Percentiles rank a stretch among this genome's conserved stretches.
These are phyloP conservation scores for Acanthamoeba royreba DNA, from an alignment of 208 protist species.

Conservation along the genomic window DNA sequence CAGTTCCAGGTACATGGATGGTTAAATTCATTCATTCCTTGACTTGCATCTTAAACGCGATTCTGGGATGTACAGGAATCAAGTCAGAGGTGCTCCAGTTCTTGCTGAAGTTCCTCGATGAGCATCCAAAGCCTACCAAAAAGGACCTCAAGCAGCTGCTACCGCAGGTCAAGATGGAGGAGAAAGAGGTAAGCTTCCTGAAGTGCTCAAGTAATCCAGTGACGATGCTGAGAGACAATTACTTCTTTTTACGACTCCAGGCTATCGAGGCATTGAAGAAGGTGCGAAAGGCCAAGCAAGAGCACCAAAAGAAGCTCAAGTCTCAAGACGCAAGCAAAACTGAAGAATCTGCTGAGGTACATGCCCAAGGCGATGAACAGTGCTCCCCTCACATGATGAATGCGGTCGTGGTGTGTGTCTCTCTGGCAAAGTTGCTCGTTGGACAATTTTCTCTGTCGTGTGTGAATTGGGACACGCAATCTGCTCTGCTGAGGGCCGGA, in stretches of 20 bases:
- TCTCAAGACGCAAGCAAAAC: not conserved
- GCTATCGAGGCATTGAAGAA: not conserved
- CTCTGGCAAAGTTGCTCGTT: not conserved
- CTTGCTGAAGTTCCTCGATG: not conserved
- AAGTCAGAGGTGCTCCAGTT: not conserved
- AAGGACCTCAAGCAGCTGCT: constrained; percentile 6
- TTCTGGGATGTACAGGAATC: not conserved
- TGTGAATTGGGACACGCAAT: not conserved
- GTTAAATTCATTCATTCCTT: too few species aligned
- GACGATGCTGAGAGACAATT: not conserved
- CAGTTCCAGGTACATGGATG: not conserved
- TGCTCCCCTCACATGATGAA: not conserved
- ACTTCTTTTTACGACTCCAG: too few species aligned
- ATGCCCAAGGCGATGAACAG: not conserved
- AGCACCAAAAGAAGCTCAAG: not conserved
- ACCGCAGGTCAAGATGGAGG: not conserved
- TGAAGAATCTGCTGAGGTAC: not conserved
- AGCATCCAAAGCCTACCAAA: not conserved
- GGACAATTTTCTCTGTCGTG: not conserved
- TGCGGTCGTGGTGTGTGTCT: not conserved
- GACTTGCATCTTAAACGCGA: not conserved
- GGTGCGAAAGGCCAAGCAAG: not conserved
- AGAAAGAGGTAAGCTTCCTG: not conserved
- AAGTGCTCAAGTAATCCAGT: not conserved
- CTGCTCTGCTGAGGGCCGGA: too few species aligned